Conservation (phyloP, 306 rosid species). For the Arachis hypogaea region DNA sequence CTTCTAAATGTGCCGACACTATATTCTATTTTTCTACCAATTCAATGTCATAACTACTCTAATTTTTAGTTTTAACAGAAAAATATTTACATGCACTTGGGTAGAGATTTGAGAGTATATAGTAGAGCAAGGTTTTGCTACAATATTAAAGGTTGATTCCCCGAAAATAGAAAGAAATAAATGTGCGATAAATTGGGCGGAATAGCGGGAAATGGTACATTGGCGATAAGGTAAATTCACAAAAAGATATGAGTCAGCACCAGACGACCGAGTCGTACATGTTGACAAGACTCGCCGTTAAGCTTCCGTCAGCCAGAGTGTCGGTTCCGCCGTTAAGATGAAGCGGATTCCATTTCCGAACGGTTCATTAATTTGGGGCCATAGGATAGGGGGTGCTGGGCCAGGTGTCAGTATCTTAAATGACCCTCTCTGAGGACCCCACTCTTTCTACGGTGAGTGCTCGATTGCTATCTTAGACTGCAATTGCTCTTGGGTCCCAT, state of each 20-base stretch:
- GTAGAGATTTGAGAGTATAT: not conserved
- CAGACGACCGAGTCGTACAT: not conserved
- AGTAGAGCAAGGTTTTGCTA: not conserved
- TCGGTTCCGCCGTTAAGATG: conserved; percentile 43
- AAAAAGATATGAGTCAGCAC: not conserved
- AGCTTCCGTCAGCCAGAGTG: conserved; percentile 37
- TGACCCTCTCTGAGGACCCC: not conserved
- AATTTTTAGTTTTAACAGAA: too few relatives aligned
- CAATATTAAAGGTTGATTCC: conserved; percentile 2
- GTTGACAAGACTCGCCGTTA: conserved; percentile 15
- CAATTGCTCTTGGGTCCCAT: conserved; percentile 4
- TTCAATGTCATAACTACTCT: too few relatives aligned
- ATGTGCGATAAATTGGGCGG: not conserved
- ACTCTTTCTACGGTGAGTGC: conserved; percentile 3
- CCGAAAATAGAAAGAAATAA: conserved; percentile 1
- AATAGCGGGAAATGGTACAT: not conserved
- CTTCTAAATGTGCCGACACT: too few relatives aligned
- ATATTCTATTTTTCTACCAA: too few relatives aligned
- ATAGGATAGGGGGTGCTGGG: not conserved
- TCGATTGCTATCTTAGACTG: not conserved
- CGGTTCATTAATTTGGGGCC: conserved; percentile 1
- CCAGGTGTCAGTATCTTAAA: conserved; percentile 38
- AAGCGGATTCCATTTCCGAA: not conserved
- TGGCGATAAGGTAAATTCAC: not conserved
- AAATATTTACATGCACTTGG: not conserved